Evolutionary conservation across 257 asterid species (phyloP), one percentile per base, ranked within the genome.

Genomic region (Plectranthus barbatus): DNA sequence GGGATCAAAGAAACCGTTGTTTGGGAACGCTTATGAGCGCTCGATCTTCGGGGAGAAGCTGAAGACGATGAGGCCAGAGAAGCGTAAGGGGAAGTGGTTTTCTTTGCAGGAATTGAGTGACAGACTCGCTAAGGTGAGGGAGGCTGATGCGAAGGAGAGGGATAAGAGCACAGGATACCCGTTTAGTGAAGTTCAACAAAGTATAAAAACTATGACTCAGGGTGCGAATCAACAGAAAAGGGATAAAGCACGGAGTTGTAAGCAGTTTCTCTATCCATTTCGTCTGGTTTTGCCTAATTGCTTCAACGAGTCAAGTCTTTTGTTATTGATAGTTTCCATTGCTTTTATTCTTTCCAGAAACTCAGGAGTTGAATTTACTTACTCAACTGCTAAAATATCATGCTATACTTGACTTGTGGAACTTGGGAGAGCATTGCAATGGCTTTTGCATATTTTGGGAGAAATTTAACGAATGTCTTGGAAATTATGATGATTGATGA

Each of bases 101-200:
- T 83, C 96, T 1, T 67, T 87, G 61, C 74, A 72, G 56, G 97
- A 91, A 76, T 70, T 91, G 77, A 85, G 74, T 19, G 81, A 76
- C 48, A 83, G 96, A 69, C 69, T 91, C 29, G 69, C 19, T 26
- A 81, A 73, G 70, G 9, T 88, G 74, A 81, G 71, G 69, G 62
- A 69, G 75, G 73, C 54, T 44, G 88, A 81, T 53, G 39, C n/a
- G n/a, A n/a, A 58, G 56, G 34, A 71, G 45, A 81, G 68, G 71
- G 19, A 4, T 34, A 15, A 58, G 41, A 36, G 12, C 12, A 12
- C 7, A 31, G 36, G 36, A 31, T 31, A 2, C 5, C 5, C 36
- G 31, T 2, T 26, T 26, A 2, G 5, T 26, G 31, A 2, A 26
- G 5, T 26, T 31, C 36, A 4, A 1, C 36, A 31, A 31, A 1